Conservation (phyloP, 768 basidiomycete species). For the Coprinopsis strossmayeri region DNA sequence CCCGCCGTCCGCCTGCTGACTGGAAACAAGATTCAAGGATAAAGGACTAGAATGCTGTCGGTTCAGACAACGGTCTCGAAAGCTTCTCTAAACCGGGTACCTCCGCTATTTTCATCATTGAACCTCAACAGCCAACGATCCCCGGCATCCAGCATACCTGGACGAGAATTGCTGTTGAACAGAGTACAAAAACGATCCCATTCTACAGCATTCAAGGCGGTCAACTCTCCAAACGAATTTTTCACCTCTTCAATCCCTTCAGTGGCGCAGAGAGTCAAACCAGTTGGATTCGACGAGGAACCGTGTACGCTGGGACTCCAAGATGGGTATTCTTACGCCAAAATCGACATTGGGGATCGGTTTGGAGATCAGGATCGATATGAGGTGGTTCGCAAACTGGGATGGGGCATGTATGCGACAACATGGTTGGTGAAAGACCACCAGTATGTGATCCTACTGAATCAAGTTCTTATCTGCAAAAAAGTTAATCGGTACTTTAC, state of each 20-base stretch:
- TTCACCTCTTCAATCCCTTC: slow-evolving; percentile 7
- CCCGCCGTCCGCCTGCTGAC: too few relatives aligned
- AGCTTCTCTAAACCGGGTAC: neutral
- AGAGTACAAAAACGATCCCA: neutral
- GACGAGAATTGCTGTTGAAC: neutral
- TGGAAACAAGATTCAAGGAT: too few relatives aligned
- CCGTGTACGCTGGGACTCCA: slow-evolving; percentile 4
- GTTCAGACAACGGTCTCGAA: neutral
- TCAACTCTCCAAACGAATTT: slow-evolving; percentile 7
- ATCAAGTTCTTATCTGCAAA: neutral
- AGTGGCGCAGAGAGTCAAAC: slow-evolving; percentile 6
- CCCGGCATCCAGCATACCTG: neutral
- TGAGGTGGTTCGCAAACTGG: slow-evolving; percentile 47
- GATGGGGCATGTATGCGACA: slow-evolving; percentile 43
- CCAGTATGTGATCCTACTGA: slow-evolving; percentile 15
- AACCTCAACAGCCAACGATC: neutral
- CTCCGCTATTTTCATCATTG: neutral
- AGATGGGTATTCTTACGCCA: slow-evolving; percentile 9
- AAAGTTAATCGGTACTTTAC: neutral
- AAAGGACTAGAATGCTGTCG: neutral
- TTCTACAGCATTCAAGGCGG: slow-evolving; percentile 5
- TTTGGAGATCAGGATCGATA: slow-evolving; percentile 25
- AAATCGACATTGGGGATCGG: slow-evolving; percentile 4
- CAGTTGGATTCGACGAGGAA: slow-evolving; percentile 11
- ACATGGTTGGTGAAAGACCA: slow-evolving; percentile 36